Base-by-base conservation (phyloP, 2,329 filamentous ascomycete species). In the Fusarium dimerum region DNA sequence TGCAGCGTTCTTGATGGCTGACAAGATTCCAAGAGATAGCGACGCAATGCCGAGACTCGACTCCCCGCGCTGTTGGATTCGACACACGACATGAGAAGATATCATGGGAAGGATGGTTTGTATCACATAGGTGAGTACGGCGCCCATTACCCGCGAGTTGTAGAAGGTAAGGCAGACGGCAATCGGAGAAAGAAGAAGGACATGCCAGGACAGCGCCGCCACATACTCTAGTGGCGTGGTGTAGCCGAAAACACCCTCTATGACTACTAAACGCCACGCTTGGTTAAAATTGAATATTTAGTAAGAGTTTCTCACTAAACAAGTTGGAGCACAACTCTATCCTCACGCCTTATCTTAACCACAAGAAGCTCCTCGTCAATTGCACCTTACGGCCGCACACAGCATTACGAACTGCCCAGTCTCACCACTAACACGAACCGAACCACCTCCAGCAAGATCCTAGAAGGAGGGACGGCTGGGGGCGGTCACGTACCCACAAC, bases 1-100 rank as follows among this genome's bases (percentile, higher is more conserved):
- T 46, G 41, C 20, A 46, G 42, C 15, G 17, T 43, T 13, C 17
- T 34, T 40, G 40, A 29, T 55, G 13, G 32, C 38, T 51, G 50
- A 56, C 45, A 45, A 48, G 48, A 51, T 60, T 52, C 48, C 51
- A 56, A 56, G 57, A 43, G 47, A 48, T 55, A 50, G 56, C 50
- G 55, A 51, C 47, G 50, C 55, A 39, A 43, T 50, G 46, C 48
- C 46, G 50, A 55, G 51, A 16, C 26, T 30, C 15, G 17, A 41
- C 43, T 43, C 32, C 32, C 32, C 32, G 32, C 9, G 32, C 32
- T 12, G 32, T 36, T 36, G 10, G 32, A 10, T 36, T 12, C 13
- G 32, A 15, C 20, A 26, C 20, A 26, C 5, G 32, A 45, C 47
- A 52, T 57, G 30, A 54, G 40, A 32, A 50, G 32, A 40, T 46